Evolutionary conservation across 306 rosid species (phyloP).

Genomic region (Quercus aquifolioides): DNA sequence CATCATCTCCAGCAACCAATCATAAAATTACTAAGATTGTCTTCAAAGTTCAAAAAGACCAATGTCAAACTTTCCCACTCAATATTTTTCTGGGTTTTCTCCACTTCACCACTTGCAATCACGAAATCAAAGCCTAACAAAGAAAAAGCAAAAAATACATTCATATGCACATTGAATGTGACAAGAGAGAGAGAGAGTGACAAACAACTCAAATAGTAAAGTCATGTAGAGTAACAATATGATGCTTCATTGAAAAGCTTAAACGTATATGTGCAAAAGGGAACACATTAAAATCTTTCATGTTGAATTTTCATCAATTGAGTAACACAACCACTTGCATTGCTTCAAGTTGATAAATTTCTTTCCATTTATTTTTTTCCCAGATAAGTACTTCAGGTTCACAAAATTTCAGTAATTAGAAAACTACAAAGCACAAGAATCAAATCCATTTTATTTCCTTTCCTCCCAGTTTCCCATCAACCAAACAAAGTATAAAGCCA

Average conservation of each 20-base stretch:
- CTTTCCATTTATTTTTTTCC: neutral
- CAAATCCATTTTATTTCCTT: neutral
- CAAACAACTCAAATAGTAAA: neutral
- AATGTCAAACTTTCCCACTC: slow-evolving; percentile 10
- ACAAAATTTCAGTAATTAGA: neutral
- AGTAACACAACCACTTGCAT: slow-evolving; percentile 9
- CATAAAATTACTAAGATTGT: slow-evolving; percentile 24
- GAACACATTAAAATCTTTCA: neutral
- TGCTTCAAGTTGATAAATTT: neutral
- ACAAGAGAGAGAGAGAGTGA: neutral
- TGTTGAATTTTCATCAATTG: neutral
- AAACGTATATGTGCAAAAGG: neutral
- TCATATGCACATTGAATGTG: neutral
- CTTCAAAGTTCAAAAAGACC: slow-evolving; percentile 19
- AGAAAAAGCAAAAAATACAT: slow-evolving; percentile 12
- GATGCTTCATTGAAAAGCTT: neutral
- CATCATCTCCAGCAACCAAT: slow-evolving; percentile 26
- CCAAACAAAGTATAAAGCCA: neutral
- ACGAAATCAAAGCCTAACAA: slow-evolving; percentile 26
- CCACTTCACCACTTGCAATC: slow-evolving; percentile 21
- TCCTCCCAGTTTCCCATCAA: slow-evolving; percentile 14
- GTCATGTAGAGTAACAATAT: neutral
- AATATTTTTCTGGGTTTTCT: neutral
- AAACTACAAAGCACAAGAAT: slow-evolving; percentile 7
- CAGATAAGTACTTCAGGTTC: slow-evolving; percentile 5